phyloP scores from a whole-genome alignment of 305 asterid genomes.

The Petunia hybrid region DNA sequence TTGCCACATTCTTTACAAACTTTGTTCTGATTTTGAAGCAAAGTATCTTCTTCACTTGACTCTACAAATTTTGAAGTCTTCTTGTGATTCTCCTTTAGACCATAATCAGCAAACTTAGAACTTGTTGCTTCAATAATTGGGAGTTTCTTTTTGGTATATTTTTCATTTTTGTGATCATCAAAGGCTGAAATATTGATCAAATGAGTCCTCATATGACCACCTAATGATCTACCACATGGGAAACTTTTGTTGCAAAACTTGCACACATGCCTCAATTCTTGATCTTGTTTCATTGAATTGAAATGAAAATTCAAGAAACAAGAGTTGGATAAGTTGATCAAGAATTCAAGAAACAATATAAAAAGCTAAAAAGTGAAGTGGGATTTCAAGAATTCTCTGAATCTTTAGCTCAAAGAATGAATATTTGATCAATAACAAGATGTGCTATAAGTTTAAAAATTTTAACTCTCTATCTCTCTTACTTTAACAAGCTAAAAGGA shows the following conservation, averaged over 20 bases:
- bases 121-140: slow-evolving; percentile 24
- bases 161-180: background rate
- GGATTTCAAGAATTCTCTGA: background rate
- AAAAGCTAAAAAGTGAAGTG: slow-evolving; percentile 15
- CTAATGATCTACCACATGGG: slow-evolving; percentile 83
- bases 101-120: slow-evolving; percentile 2
- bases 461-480: too few relatives aligned
- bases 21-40: slow-evolving; percentile 42
- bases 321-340: background rate
- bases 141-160: background rate
- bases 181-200: slow-evolving; percentile 52
- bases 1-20: slow-evolving; percentile 74
- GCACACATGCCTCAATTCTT: slow-evolving; percentile 57
- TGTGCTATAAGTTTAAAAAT: too few relatives aligned
- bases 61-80: slow-evolving; percentile 42
- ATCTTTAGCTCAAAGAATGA: background rate
- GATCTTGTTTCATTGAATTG: slow-evolving; percentile 53
- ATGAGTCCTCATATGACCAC: slow-evolving; percentile 86
- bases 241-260: slow-evolving; percentile 68
- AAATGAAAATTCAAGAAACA: slow-evolving; percentile 24
- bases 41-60: slow-evolving; percentile 41
- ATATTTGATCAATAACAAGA: background rate
- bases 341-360: background rate
- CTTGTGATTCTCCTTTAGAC: slow-evolving; percentile 46
- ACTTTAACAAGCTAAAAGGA: background rate